Evolutionary conservation across 2,329 filamentous ascomycete species (phyloP).

Genomic region (Aureobasidium sp.): DNA sequence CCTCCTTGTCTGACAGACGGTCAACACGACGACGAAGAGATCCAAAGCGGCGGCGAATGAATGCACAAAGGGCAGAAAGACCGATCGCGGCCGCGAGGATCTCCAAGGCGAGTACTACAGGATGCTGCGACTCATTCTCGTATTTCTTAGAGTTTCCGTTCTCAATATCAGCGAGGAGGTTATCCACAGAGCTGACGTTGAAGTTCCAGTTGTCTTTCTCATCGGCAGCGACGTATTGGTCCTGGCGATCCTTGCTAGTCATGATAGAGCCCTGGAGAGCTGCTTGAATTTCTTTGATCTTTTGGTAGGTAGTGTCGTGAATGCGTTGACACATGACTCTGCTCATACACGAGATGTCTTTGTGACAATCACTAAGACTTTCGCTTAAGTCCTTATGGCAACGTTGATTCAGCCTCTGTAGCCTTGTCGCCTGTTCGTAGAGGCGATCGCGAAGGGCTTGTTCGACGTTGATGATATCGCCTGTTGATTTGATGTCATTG

Average conservation of each 20-base stretch:
- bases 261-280: background rate
- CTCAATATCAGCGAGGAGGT: background rate
- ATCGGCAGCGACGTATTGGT: background rate
- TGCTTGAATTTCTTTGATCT: constrained; percentile 5
- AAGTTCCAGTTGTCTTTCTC: background rate
- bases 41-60: constrained; percentile 40
- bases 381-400: background rate
- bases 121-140: constrained; percentile 13
- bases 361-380: constrained; percentile 8
- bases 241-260: background rate
- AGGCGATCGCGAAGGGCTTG: background rate
- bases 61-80: constrained; percentile 34
- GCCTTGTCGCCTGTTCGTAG: background rate
- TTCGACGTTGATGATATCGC: background rate
- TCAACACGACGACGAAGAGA: constrained; percentile 43
- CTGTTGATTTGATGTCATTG: constrained; percentile 1
- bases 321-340: constrained; percentile 9
- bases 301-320: background rate
- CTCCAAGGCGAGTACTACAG: constrained; percentile 32
- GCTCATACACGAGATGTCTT: constrained; percentile 3
- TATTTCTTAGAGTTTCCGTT: background rate
- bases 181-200: background rate
- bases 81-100: constrained; percentile 36
- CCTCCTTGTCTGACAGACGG: constrained; percentile 44
- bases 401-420: background rate